Base-by-base conservation (phyloP, 345 rosid genomes). In the Dimocarpus longan region DNA sequence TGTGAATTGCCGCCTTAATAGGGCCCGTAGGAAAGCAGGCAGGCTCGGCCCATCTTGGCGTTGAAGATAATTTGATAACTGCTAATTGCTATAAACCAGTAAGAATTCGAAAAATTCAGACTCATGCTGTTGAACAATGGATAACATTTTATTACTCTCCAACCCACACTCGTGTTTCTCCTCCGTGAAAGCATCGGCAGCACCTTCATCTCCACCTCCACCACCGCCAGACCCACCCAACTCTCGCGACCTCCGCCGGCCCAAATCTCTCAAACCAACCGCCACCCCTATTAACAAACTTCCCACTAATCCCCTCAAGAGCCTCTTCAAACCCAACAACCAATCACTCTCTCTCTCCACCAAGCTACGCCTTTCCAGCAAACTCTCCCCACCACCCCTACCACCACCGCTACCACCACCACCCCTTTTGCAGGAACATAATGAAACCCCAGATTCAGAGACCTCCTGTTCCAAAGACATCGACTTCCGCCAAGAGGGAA, bases 301-400 rank as follows among this genome's bases (percentile, higher is more conserved):
- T 69, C 76, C 85, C 76, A 71, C 75, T 13, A 95, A 92, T 81
- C 99, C 99, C 2, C 90, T 93, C 67, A 89, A 84, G 80, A 83
- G 77, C 71, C 80, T 87, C 50, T 44, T 79, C 0, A 77, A 57
- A 56, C 79, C 50, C 18, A 44, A 12, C 39, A 39, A 67, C 24
- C 73, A 79, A 19, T 68, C 78, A 78, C 78, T 79, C 70, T 63
- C 91, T 79, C 87, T 95, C 57, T 87, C 95, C 24, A 66, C 82
- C 71, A 95, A 91, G 72, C 91, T 95, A 76, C 85, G 96, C 77
- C 89, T 93, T 62, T 90, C 97, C 73, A 92, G 93, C 85, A 91
- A 89, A 76, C 91, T 93, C 44, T 82, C 89, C 48, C 96, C 92
- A 8, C 94, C 94, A 26, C 93, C 93, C 0, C 90, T 90, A 0